Evolutionary conservation across 345 rosid genomes (phyloP).

Genomic region (Chamaenerion angustifolium): DNA sequence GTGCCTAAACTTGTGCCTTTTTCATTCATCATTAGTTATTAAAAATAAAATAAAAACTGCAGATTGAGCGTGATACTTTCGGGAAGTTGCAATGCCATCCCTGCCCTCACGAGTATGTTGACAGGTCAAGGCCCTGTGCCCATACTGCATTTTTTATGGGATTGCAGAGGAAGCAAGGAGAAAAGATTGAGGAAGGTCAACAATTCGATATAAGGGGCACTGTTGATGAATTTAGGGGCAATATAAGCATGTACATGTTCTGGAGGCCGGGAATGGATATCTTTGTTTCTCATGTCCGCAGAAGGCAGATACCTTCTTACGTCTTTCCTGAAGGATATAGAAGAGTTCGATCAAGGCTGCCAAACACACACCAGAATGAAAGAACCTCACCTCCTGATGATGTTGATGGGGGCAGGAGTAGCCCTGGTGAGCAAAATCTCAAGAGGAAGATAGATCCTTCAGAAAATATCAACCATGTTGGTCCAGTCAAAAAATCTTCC

Average conservation of each 20-base stretch:
- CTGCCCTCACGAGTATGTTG: slow-evolving; percentile 37
- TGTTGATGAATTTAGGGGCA: slow-evolving; percentile 38
- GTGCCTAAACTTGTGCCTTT: neutral
- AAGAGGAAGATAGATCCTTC: slow-evolving; percentile 30
- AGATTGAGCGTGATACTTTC: slow-evolving; percentile 56
- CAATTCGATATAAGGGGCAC: slow-evolving; percentile 65
- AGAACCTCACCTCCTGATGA: slow-evolving; percentile 15
- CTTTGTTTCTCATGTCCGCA: slow-evolving; percentile 44
- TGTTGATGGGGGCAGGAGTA: slow-evolving; percentile 17
- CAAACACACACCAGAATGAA: slow-evolving; percentile 15
- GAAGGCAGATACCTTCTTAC: slow-evolving; percentile 47
- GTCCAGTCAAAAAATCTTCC: slow-evolving; percentile 15
- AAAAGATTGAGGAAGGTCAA: slow-evolving; percentile 42
- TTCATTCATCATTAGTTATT: neutral
- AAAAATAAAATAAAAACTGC: slow-evolving; percentile 9
- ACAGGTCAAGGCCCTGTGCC: slow-evolving; percentile 30
- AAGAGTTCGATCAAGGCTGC: slow-evolving; percentile 18
- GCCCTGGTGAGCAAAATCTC: slow-evolving; percentile 17
- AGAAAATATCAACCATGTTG: slow-evolving; percentile 11
- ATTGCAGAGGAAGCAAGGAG: slow-evolving; percentile 55
- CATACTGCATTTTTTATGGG: slow-evolving; percentile 55
- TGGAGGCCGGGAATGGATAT: slow-evolving; percentile 71
- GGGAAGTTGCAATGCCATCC: slow-evolving; percentile 71
- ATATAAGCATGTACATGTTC: slow-evolving; percentile 37
- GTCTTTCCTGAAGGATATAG: slow-evolving; percentile 38